Conservation (phyloP, 2,329 filamentous ascomycete genomes). For the Fusarium sp. region DNA sequence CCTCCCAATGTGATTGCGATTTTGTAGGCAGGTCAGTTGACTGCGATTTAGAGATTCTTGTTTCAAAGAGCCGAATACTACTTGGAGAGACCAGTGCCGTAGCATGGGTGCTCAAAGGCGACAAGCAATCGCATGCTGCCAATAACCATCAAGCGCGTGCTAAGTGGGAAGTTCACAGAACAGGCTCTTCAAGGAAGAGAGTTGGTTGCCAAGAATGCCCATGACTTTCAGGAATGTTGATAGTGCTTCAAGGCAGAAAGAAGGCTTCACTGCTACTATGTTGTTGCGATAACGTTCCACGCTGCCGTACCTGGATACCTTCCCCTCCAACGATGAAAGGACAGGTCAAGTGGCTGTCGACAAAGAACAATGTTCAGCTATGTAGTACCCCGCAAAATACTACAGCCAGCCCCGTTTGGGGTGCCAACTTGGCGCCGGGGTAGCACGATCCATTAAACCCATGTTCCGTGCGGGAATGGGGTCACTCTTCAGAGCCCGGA, state of each 20-base stretch:
- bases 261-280: background rate
- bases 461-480: background rate
- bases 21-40: background rate
- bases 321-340: background rate
- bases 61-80: background rate
- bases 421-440: background rate
- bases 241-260: background rate
- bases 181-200: background rate
- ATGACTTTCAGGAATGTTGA: background rate
- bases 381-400: background rate
- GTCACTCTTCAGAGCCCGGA: background rate
- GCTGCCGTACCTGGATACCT: background rate
- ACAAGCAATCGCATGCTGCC: background rate
- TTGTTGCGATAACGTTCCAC: background rate
- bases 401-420: background rate
- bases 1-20: background rate
- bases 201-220: background rate
- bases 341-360: background rate
- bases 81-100: background rate
- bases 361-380: background rate
- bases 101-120: background rate
- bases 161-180: background rate
- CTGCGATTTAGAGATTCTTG: background rate
- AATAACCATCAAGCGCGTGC: no score
- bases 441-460: background rate